These are phyloP conservation scores for Lipomyces mesembrius DNA, from an alignment of 805 yeast genomes.

Conservation along the genomic window DNA sequence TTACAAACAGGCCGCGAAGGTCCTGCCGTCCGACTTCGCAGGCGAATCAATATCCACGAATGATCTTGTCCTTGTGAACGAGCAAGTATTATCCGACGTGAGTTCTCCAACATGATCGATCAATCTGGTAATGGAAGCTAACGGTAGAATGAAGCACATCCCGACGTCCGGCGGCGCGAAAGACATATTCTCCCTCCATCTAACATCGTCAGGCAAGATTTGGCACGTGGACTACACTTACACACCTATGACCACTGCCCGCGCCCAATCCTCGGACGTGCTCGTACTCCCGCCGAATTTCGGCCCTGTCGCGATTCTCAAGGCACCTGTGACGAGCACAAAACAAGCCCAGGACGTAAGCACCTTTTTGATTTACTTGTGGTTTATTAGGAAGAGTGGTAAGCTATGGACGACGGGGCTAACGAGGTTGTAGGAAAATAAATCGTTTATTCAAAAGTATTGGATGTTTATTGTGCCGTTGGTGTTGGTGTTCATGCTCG, in stretches of 20 bases:
- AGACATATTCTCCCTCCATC: conserved; percentile 19
- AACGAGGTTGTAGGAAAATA: conserved; percentile 15
- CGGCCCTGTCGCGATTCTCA: conserved; percentile 26
- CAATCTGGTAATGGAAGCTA: neutral
- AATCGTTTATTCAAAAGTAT: conserved; percentile 35
- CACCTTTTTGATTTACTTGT: neutral
- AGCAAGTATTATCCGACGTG: conserved; percentile 20
- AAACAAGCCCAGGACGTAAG: conserved; percentile 5
- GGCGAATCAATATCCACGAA: neutral
- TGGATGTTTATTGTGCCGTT: conserved; percentile 37
- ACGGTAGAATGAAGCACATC: neutral
- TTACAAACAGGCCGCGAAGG: conserved; percentile 10
- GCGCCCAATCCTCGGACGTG: neutral
- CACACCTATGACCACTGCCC: conserved; percentile 1
- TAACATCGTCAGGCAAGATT: conserved; percentile 15
- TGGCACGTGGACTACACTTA: conserved; percentile 31
- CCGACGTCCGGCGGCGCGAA: conserved; percentile 13
- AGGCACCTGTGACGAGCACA: conserved; percentile 22
- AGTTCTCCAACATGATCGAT: neutral
- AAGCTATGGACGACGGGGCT: neutral
- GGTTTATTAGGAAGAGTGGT: neutral
- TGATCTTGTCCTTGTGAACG: conserved; percentile 13
- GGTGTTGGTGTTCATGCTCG: conserved; percentile 33
- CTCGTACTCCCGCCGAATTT: neutral
- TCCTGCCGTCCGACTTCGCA: neutral